Percentiles rank a stretch among this genome's conserved stretches.
Conservation (phyloP, 371 early-diverging fungal genomes). For the Choanephora cucurbitarum region DNA sequence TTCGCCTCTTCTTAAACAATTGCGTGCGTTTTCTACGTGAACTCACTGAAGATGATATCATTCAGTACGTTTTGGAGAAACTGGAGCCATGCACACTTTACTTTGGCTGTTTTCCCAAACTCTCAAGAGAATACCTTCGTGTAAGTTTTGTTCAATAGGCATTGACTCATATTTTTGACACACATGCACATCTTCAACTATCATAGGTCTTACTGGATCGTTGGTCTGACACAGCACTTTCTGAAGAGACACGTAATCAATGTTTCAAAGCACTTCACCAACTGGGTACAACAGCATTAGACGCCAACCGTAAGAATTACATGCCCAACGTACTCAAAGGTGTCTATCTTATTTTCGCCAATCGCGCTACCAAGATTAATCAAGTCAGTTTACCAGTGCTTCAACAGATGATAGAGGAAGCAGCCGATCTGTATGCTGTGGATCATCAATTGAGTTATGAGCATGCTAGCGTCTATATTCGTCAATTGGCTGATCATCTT, state of each 20-base stretch:
- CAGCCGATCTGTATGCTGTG: conserved; percentile 81
- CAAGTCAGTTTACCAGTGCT: conserved; percentile 72
- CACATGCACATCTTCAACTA: no score
- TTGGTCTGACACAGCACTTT: conserved; percentile 63
- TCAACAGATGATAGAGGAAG: conserved; percentile 84
- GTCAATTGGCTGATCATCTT: conserved; percentile 87
- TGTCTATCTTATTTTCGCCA: conserved; percentile 78
- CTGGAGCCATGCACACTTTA: conserved; percentile 72
- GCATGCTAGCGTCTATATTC: conserved; percentile 86
- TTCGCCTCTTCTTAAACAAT: conserved; percentile 76
- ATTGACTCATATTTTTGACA: no score
- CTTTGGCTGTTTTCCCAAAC: conserved; percentile 83
- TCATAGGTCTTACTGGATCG: conserved; percentile 57
- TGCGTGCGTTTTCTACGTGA: conserved; percentile 74
- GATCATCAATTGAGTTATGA: conserved; percentile 77
- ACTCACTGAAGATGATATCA: conserved; percentile 78
- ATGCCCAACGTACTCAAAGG: conserved; percentile 66
- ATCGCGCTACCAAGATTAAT: conserved; percentile 71
- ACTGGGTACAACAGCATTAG: conserved; percentile 35
- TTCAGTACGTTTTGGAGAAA: conserved; percentile 77
- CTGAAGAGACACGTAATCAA: conserved; percentile 64
- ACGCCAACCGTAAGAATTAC: conserved; percentile 36
- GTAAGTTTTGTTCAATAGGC: no score
- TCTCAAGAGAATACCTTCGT: conserved; percentile 77
- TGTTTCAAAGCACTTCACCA: conserved; percentile 48